Percentiles rank a stretch among this genome's conserved stretches.
These are phyloP conservation scores for Penicillium coprophilum DNA, from an alignment of 495 filamentous ascomycete genomes.

Conservation along the genomic window DNA sequence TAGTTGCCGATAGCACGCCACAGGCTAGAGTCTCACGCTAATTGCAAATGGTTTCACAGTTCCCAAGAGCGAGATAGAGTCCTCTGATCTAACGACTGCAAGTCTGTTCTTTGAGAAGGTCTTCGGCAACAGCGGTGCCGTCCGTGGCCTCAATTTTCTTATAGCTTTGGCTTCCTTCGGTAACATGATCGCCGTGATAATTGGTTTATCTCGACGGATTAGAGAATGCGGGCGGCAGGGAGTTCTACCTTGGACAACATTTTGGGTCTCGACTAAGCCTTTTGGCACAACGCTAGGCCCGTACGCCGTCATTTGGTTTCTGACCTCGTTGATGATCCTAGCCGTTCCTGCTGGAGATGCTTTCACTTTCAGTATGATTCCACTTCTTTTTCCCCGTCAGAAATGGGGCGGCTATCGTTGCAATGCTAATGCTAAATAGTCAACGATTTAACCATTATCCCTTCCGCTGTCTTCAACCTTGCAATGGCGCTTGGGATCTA, in stretches of 20 bases:
- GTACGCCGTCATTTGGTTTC: constrained; percentile 48
- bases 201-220: constrained; percentile 51
- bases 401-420: background rate
- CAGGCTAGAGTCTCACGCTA: background rate
- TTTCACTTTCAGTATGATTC: constrained; percentile 50
- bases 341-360: constrained; percentile 58
- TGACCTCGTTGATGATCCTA: constrained; percentile 56
- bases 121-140: constrained; percentile 46
- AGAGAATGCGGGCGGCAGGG: constrained; percentile 54
- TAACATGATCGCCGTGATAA: constrained; percentile 52
- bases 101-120: constrained; percentile 40
- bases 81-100: constrained; percentile 2
- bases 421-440: background rate
- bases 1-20: constrained; percentile 25
- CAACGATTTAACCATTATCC: constrained; percentile 29
- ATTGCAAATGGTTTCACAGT: background rate
- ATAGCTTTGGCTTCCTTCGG: constrained; percentile 56
- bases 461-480: constrained; percentile 41
- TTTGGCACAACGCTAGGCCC: constrained; percentile 51
- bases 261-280: constrained; percentile 57
- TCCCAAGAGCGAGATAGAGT: background rate
- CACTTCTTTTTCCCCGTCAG: background rate
- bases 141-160: constrained; percentile 50
- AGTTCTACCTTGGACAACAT: constrained; percentile 51
- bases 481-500: constrained; percentile 49